Evolutionary conservation across 129 eudicot species (phyloP), one percentile per base, ranked within the genome.

Genomic region (Artemisia tridentata): DNA sequence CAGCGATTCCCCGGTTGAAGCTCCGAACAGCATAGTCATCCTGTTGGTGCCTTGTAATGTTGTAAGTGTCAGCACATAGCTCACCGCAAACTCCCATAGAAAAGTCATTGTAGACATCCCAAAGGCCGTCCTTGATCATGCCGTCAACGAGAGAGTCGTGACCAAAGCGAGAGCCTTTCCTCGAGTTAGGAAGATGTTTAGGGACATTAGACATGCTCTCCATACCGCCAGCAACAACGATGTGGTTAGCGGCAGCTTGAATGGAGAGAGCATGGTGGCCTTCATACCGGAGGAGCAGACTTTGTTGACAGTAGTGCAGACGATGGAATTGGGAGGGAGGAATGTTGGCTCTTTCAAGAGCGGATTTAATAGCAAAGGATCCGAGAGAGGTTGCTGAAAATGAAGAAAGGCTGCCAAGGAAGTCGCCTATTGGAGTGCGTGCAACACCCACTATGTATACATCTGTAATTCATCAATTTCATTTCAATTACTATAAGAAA

Each of bases 181-280:
- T 85, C 63, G 95, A 86, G 51, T 75, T 68, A 3, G 88, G 77
- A 5, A 93, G 66, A 80, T 93, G 90, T 72, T 93, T 93, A 64
- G 98, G 98, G 7, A 85, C 85, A 77, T 93, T 93, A 60, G 98
- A 93, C 98, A 93, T 93, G 86, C 96, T 93, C 56, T 93, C 98
- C 98, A 93, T 93, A 68, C 98, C 98, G 63, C 98, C 97, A 21
- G 95, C 87, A 21, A 93, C 92, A 8, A 93, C 98, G 14, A 93
- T 73, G 82, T 93, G 85, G 65, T 93, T 93, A 57, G 46, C 63
- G 73, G 97, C 98, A 58, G 82, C 73, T 71, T 87, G 85, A 69
- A 93, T 93, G 66, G 80, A 83, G 54, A 89, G 98, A 54, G 97
- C 98, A 93, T 90, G 15, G 47, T 64, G 86, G 96, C 98, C 85